phyloP scores from a whole-genome alignment of 352 stramenopile genomes.

The Globisporangium cylindrosporum region DNA sequence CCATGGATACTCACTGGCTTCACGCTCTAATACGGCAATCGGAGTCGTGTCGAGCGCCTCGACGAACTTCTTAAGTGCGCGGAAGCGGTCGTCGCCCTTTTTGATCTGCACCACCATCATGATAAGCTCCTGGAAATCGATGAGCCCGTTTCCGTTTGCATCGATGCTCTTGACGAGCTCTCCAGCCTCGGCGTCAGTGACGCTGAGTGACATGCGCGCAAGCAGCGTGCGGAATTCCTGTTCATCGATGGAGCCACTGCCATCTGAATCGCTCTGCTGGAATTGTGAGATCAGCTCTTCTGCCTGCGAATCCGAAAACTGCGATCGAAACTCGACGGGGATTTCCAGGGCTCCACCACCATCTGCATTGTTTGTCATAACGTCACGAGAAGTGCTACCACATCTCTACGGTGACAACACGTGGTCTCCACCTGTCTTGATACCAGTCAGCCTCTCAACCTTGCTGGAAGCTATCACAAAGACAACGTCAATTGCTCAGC shows the following conservation, averaged over 20 bases:
- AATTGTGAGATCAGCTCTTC: slow-evolving; percentile 71
- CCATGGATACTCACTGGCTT: slow-evolving; percentile 27
- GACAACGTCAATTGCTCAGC: not conserved
- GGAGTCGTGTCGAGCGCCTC: slow-evolving; percentile 59
- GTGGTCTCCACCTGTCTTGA: not conserved
- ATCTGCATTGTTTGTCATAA: slow-evolving; percentile 9
- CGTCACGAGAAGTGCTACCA: not conserved
- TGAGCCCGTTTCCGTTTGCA: slow-evolving; percentile 49
- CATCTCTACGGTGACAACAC: not conserved
- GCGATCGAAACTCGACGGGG: slow-evolving; percentile 31
- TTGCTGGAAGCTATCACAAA: not conserved
- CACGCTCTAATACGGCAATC: slow-evolving; percentile 55
- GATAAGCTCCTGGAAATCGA: slow-evolving; percentile 64
- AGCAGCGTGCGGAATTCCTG: slow-evolving; percentile 62
- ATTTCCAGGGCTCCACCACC: slow-evolving; percentile 27
- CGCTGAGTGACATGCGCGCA: slow-evolving; percentile 38
- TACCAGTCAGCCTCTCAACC: not conserved
- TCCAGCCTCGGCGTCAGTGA: slow-evolving; percentile 45
- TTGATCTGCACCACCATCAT: slow-evolving; percentile 55
- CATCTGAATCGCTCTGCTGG: slow-evolving; percentile 47
- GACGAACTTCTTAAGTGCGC: slow-evolving; percentile 41
- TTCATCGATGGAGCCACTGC: slow-evolving; percentile 61
- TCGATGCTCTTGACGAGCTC: slow-evolving; percentile 57
- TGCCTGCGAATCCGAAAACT: slow-evolving; percentile 42
- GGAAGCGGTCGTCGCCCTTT: slow-evolving; percentile 45